phyloP scores from a whole-genome alignment of 805 yeast species.

The Saturnispora ahearnii region DNA sequence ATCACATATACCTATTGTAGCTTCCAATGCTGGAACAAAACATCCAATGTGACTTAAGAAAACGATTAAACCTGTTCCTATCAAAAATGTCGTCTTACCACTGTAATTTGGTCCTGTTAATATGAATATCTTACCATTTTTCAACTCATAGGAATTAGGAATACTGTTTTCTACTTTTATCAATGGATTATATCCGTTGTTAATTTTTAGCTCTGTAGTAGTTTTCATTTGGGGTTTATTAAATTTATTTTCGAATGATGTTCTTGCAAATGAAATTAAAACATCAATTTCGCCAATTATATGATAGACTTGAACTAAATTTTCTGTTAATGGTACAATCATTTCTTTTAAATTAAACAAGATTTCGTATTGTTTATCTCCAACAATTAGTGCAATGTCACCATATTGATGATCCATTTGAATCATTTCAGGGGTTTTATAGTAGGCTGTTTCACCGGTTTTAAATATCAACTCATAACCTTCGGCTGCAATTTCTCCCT shows the following conservation, averaged over 20 bases:
- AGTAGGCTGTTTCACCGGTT: conserved; percentile 31
- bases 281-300: conserved; percentile 32
- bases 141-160: conserved; percentile 29
- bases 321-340: conserved; percentile 12
- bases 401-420: conserved; percentile 33
- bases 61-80: conserved; percentile 41
- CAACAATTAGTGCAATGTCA: conserved; percentile 33
- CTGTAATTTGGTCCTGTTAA: conserved; percentile 44
- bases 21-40: conserved; percentile 41
- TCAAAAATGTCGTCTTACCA: conserved; percentile 44
- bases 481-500: conserved; percentile 6
- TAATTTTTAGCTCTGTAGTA: conserved; percentile 22
- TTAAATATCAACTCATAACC: conserved; percentile 31
- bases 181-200: conserved; percentile 39
- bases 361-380: conserved; percentile 36
- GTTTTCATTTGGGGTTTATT: conserved; percentile 27
- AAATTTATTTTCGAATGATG: conserved; percentile 23
- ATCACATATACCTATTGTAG: conserved; percentile 39
- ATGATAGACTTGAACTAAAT: conserved; percentile 17
- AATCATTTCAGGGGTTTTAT: conserved; percentile 26
- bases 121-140: conserved; percentile 24
- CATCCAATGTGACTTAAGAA: conserved; percentile 47
- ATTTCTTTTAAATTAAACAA: conserved; percentile 24
- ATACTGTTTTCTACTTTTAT: conserved; percentile 22
- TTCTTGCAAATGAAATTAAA: conserved; percentile 27